Conservation (phyloP, 2,329 filamentous ascomycete genomes). For the Claviceps paspali region DNA sequence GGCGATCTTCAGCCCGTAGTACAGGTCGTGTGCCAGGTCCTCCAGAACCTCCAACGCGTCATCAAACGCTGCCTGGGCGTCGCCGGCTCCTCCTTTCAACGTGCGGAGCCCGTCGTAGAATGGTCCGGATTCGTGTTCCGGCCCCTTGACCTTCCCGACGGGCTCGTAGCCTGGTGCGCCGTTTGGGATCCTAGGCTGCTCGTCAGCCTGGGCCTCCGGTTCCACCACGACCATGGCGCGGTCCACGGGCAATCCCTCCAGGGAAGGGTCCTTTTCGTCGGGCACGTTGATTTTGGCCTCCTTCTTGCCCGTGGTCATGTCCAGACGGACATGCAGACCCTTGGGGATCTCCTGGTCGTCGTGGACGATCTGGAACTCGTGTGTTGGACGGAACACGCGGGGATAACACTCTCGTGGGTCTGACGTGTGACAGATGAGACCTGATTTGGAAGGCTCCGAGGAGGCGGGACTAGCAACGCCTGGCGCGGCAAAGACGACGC, state of each 20-base stretch:
- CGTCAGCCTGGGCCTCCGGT: slow-evolving; percentile 16
- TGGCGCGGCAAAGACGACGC: slow-evolving; percentile 12
- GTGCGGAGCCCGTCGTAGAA: slow-evolving; percentile 29
- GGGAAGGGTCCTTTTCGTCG: slow-evolving; percentile 28
- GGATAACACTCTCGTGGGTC: slow-evolving; percentile 50
- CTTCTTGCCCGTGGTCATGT: slow-evolving; percentile 47
- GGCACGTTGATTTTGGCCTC: slow-evolving; percentile 53
- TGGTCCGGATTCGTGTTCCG: slow-evolving; percentile 16
- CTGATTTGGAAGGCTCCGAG: slow-evolving; percentile 25
- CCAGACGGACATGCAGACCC: slow-evolving; percentile 50
- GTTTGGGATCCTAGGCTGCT: slow-evolving; percentile 23
- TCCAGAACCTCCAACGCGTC: slow-evolving; percentile 41
- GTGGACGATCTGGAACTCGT: slow-evolving; percentile 47
- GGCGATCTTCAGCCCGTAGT: slow-evolving; percentile 49
- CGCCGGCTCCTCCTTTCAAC: slow-evolving; percentile 28
- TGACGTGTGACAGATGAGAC: slow-evolving; percentile 49
- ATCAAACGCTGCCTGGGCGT: slow-evolving; percentile 23
- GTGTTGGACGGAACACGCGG: slow-evolving; percentile 44
- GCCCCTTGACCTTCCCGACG: slow-evolving; percentile 41
- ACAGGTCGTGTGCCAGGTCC: slow-evolving; percentile 53
- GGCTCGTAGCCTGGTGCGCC: slow-evolving; percentile 42
- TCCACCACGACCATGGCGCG: slow-evolving; percentile 39
- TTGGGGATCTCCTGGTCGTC: slow-evolving; percentile 50
- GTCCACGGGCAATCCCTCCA: slow-evolving; percentile 37
- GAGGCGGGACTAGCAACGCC: slow-evolving; percentile 13